phyloP scores from a whole-genome alignment of 257 asterid species.

The Solanum gracilifrons region DNA sequence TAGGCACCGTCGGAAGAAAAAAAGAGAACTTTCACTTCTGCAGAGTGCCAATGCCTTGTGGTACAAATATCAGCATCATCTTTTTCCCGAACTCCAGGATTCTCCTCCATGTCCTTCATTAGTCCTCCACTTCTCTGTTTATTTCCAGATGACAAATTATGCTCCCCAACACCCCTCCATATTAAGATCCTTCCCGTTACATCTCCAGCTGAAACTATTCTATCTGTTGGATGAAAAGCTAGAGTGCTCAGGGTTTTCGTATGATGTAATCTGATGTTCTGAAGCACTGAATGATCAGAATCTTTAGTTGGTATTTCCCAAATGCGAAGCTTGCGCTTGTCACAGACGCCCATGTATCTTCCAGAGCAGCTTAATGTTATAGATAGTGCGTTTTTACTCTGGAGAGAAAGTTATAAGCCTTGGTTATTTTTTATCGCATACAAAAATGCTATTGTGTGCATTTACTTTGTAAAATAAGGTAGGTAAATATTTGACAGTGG shows the following conservation, averaged over 20 bases:
- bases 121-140: constrained; percentile 21
- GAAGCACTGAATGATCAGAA: constrained; percentile 29
- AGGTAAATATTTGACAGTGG: neutral
- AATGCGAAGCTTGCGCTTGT: constrained; percentile 49
- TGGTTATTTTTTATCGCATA: neutral
- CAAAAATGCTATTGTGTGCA: neutral
- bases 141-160: constrained; percentile 16
- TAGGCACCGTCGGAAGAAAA: constrained; percentile 93
- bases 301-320: constrained; percentile 81
- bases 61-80: constrained; percentile 90
- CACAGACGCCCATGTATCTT: constrained; percentile 48
- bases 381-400: constrained; percentile 39
- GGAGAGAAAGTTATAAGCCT: constrained; percentile 10
- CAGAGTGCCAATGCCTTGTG: constrained; percentile 97
- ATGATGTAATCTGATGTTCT: constrained; percentile 67
- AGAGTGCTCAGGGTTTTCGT: constrained; percentile 54
- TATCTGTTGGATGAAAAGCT: constrained; percentile 91
- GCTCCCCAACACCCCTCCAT: constrained; percentile 81
- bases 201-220: constrained; percentile 89
- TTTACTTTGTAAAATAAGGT: neutral
- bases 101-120: constrained; percentile 39
- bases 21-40: constrained; percentile 68
- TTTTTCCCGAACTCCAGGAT: constrained; percentile 65
- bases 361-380: constrained; percentile 54
- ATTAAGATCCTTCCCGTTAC: constrained; percentile 78